These are phyloP conservation scores for Ophiorrhiza pumila DNA, from an alignment of 257 asterid genomes.

Conservation along the genomic window DNA sequence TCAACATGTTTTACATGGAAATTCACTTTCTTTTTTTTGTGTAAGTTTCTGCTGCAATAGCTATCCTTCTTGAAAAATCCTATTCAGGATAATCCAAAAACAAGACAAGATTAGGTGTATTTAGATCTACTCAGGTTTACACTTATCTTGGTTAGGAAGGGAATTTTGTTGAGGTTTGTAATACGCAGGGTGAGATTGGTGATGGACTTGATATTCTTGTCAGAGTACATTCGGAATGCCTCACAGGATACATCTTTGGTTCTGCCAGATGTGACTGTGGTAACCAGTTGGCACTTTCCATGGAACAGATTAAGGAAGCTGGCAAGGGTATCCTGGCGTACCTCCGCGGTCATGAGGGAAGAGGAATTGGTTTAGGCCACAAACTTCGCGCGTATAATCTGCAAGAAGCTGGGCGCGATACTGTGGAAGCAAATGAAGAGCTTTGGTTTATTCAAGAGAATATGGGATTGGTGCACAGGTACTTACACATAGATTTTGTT, in stretches of 20 bases:
- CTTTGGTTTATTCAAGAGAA: constrained; percentile 96
- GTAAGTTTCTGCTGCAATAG: not conserved
- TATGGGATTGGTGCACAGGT: constrained; percentile 99
- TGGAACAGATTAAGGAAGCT: constrained; percentile 92
- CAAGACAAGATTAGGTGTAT: not conserved
- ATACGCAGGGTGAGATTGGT: constrained; percentile 82
- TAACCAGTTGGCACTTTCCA: constrained; percentile 76
- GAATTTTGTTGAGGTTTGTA: constrained; percentile 6
- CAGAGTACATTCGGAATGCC: constrained; percentile 95
- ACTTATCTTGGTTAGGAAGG: not conserved
- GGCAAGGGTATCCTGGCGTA: constrained; percentile 86
- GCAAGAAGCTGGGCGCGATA: constrained; percentile 92
- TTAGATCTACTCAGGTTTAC: not conserved
- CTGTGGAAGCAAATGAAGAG: constrained; percentile 96
- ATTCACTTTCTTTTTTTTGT: not conserved
- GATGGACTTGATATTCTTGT: constrained; percentile 87
- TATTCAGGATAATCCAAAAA: not conserved
- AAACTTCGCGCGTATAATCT: constrained; percentile 90
- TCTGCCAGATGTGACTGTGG: constrained; percentile 99
- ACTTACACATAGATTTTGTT: constrained; percentile 13
- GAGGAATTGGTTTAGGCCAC: constrained; percentile 98
- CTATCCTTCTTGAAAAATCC: not conserved
- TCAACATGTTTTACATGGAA: not conserved
- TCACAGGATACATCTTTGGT: constrained; percentile 94
- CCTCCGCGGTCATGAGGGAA: constrained; percentile 98